Base-by-base conservation (phyloP, 768 basidiomycete species). In the Daedalea quercina region DNA sequence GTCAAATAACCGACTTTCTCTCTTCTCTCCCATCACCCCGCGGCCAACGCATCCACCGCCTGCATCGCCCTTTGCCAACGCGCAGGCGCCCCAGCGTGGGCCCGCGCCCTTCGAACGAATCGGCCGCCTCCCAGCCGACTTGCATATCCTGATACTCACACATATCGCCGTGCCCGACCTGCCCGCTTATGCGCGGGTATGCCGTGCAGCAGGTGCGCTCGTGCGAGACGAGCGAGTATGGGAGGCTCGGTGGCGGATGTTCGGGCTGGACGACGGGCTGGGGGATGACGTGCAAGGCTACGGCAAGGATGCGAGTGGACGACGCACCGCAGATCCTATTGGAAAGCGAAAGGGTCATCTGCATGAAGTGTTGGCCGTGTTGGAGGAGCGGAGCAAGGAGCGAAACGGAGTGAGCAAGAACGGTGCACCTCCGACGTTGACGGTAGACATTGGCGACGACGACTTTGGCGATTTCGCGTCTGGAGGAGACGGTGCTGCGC, bases 391-490 rank as follows among this genome's bases (percentile, higher is more conserved):
- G 54, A 64, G 68, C 44, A 69, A 70, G 24, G 73, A 74, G 17
- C 72, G 72, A 56, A 65, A 61, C 26, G 62, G 66, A 1, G 69
- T 61, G 6, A 65, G 69, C 13, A 69, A 74, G 44, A 70, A 75
- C 0, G 72, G 69, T 15, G 77, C 75, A 11, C 82, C 86, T 17
- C 80, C 87, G 1, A 81, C 79, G 1, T 77, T 86, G 25, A 60
- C 76, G 9, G 81, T 84, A 15, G 71, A 77, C 49, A 81, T 81
- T 35, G 67, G 72, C 40, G 87, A 91, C 55, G 90, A 94, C 60
- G 91, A 92, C 23, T 95, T 95, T 69, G 94, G 92, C 3, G 92
- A 94, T 63, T 91, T 93, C 64, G 78, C 86, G 76, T 77, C 63
- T 33, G 40, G 48, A 53, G 19, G 19, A 6, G 6, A 31, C 6